Evolutionary conservation across 306 rosid species (phyloP).

Genomic region (Cucurbita moschata): DNA sequence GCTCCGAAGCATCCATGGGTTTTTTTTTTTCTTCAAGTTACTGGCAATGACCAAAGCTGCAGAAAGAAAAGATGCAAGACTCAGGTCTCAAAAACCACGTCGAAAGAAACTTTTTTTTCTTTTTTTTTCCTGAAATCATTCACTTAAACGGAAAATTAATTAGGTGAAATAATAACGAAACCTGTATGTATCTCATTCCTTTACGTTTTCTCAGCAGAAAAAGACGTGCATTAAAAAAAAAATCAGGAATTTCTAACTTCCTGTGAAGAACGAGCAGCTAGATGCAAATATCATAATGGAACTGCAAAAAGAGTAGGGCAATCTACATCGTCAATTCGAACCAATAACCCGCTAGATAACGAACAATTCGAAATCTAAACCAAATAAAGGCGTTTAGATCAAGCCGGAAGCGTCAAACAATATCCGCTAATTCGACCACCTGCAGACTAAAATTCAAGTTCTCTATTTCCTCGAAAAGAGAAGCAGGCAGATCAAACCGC

Average conservation of each 20-base stretch:
- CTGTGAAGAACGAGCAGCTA: neutral
- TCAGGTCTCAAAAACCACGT: neutral
- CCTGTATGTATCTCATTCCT: neutral
- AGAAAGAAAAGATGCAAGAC: neutral
- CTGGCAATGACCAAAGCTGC: constrained; percentile 1
- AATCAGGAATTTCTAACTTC: neutral
- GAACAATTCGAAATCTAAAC: neutral
- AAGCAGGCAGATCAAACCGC: neutral
- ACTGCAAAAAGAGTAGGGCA: neutral
- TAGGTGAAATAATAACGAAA: neutral
- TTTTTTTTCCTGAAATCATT: neutral
- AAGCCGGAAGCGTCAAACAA: neutral
- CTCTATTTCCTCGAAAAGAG: neutral
- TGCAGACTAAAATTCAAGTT: neutral
- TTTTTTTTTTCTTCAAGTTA: constrained; percentile 6
- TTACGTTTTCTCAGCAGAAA: neutral
- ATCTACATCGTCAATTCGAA: neutral
- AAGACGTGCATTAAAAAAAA: neutral
- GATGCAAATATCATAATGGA: neutral
- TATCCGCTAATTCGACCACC: neutral
- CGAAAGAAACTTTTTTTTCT: too few relatives aligned
- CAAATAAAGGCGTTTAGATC: neutral
- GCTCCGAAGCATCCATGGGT: constrained; percentile 61
- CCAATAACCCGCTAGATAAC: neutral
- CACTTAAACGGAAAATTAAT: neutral